Base-by-base conservation (phyloP, 1,284 basidiomycete species). In the Malassezia sympodialis region DNA sequence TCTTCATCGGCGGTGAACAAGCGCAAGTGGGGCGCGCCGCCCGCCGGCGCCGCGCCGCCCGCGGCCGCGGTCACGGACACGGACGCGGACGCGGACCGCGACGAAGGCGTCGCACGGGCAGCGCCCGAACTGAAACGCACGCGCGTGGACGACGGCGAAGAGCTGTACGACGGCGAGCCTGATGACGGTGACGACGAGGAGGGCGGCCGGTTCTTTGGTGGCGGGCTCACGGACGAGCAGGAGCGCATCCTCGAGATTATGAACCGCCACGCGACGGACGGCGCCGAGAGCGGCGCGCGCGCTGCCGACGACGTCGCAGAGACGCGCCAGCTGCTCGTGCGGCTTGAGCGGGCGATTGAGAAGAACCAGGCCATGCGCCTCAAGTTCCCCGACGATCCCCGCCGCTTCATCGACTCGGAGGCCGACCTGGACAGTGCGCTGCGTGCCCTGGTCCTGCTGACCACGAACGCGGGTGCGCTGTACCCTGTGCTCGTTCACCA, bases 321-420 rank as follows among this genome's bases (percentile, higher is more conserved):
- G 23, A 80, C 93, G 12, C 82, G 88, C 50, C 82, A 85, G 63
- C 78, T 86, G 56, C 78, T 98, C 12, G 77, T 87, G 30, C 81
- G 82, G 39, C 87, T 98, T 62, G 91, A 98, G 76, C 81, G 88
- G 19, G 83, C 87, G 1, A 85, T 87, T 27, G 84, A 86, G 69
- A 93, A 88, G 77, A 99, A 99, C 74, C 87, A 91, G 66, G 88
- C 94, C 75, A 86, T 94, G 73, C 80, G 93, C 27, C 90, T 69
- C 40, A 75, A 74, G 53, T 69, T 65, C 60, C 56, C 65, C n/a
- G 52, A 63, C 27, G 59, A 75, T 23, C 74, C 76, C 0, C 31
- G 24, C 67, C 93, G 91, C 75, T 99, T 98, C 78, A 94, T 99
- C 68, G 90, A 96, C 68, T 98, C 94, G 0, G 94, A 99, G 78